Conservation (phyloP, 73 alveolate species). For the Tetrahymena malaccensis region DNA sequence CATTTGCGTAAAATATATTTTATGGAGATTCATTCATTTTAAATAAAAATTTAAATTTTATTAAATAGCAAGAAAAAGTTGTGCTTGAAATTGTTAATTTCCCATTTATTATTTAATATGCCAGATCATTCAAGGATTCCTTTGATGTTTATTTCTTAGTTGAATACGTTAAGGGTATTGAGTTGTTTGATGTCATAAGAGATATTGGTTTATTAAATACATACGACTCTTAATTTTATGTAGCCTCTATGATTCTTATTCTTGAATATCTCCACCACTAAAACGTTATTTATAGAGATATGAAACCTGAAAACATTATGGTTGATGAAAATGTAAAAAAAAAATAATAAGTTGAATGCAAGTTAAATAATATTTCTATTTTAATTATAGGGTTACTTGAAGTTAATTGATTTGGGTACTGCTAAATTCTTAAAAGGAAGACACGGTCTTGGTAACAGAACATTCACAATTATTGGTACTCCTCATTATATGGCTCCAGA, state of each 20-base stretch:
- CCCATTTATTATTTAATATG: slow-evolving; percentile 50
- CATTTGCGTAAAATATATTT: not conserved
- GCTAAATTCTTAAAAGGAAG: slow-evolving; percentile 50
- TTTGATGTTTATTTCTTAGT: slow-evolving; percentile 48
- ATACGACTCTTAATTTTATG: slow-evolving; percentile 51
- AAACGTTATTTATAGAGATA: slow-evolving; percentile 57
- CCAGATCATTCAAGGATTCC: slow-evolving; percentile 48
- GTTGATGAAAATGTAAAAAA: slow-evolving; percentile 22
- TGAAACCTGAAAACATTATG: slow-evolving; percentile 61
- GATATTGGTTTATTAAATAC: slow-evolving; percentile 49
- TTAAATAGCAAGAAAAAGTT: slow-evolving; percentile 18
- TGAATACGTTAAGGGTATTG: slow-evolving; percentile 61
- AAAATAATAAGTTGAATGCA: not conserved
- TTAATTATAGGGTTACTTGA: slow-evolving; percentile 35
- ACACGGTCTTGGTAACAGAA: slow-evolving; percentile 33
- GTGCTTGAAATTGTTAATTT: slow-evolving; percentile 28
- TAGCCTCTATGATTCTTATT: slow-evolving; percentile 48
- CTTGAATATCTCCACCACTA: slow-evolving; percentile 56
- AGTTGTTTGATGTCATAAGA: slow-evolving; percentile 54
- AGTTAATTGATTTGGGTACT: slow-evolving; percentile 54
- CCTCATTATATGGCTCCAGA: slow-evolving; percentile 56
- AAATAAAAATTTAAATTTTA: no score
- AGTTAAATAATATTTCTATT: not conserved
- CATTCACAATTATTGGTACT: slow-evolving; percentile 47
- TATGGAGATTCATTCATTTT: not conserved